These are phyloP conservation scores for Solanum sejunctum DNA, from an alignment of 257 asterid species.

Conservation along the genomic window DNA sequence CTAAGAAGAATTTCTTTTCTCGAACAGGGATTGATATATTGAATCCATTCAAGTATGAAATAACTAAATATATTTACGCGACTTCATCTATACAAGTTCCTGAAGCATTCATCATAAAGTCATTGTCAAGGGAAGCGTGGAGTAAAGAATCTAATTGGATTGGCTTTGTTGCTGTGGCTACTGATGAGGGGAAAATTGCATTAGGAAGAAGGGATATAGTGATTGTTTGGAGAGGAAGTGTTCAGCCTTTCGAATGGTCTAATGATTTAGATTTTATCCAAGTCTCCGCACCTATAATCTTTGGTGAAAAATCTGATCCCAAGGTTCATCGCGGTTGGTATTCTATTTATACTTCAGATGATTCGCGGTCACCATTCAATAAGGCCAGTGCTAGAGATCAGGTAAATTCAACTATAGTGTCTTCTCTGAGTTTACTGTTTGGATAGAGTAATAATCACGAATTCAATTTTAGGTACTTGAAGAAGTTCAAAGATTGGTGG, in stretches of 20 bases:
- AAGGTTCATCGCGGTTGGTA: slow-evolving; percentile 19
- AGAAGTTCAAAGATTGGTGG: slow-evolving; percentile 23
- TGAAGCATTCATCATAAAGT: slow-evolving; percentile 21
- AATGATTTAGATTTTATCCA: slow-evolving; percentile 40
- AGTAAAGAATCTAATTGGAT: slow-evolving; percentile 36
- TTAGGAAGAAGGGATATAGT: slow-evolving; percentile 57
- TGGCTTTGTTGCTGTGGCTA: slow-evolving; percentile 54
- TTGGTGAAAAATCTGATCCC: slow-evolving; percentile 9
- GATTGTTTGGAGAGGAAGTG: slow-evolving; percentile 57
- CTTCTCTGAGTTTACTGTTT: background rate
- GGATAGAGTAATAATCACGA: background rate
- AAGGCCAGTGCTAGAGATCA: slow-evolving; percentile 30
- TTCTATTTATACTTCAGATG: slow-evolving; percentile 17
- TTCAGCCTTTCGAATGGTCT: slow-evolving; percentile 26
- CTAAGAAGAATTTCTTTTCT: slow-evolving; percentile 15
- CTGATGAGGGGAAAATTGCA: slow-evolving; percentile 40
- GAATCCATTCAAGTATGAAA: slow-evolving; percentile 23
- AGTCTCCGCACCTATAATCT: slow-evolving; percentile 12
- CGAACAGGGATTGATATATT: slow-evolving; percentile 22
- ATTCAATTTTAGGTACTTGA: slow-evolving; percentile 22
- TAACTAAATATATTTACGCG: slow-evolving; percentile 39
- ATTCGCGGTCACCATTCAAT: slow-evolving; percentile 5
- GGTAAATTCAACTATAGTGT: slow-evolving; percentile 1
- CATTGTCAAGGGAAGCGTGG: slow-evolving; percentile 12
- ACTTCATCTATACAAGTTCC: slow-evolving; percentile 31